Percentiles rank a stretch among this genome's conserved stretches.
Evolutionary conservation across 306 rosid species (phyloP).

Genomic region (Ceratonia siliqua): DNA sequence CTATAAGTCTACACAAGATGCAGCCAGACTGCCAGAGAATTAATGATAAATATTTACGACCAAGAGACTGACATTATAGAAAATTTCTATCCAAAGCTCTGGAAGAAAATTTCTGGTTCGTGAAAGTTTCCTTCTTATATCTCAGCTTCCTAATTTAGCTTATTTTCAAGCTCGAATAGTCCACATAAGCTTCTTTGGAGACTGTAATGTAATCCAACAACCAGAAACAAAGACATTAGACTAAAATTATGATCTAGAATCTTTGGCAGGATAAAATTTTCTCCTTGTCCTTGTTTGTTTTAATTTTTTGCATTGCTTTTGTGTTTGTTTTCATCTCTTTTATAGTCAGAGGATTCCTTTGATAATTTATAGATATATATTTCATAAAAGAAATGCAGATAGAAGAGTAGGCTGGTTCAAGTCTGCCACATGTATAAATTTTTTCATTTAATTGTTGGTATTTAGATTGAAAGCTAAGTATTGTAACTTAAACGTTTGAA

Average conservation of each 20-base stretch:
- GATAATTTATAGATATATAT: neutral
- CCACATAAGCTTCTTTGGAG: neutral
- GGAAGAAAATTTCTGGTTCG: neutral
- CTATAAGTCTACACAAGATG: neutral
- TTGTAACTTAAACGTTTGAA: constrained; percentile 22
- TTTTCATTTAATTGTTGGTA: constrained; percentile 1
- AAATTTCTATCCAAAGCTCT: neutral
- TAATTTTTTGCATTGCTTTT: constrained; percentile 7
- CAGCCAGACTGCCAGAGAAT: neutral
- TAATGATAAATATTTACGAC: neutral
- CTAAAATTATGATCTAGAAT: neutral
- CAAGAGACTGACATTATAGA: neutral
- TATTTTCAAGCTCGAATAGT: neutral
- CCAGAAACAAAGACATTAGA: neutral
- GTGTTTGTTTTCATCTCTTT: constrained; percentile 1
- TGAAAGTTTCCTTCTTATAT: neutral
- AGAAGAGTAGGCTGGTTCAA: constrained; percentile 16
- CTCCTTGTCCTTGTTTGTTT: neutral
- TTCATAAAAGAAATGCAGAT: neutral
- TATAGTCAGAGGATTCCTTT: neutral
- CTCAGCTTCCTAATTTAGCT: neutral
- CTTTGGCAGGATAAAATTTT: too few species aligned
- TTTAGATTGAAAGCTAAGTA: constrained; percentile 8
- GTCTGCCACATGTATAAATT: constrained; percentile 1
- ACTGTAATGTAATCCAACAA: neutral